Evolutionary conservation across 495 filamentous ascomycete species (phyloP).

Genomic region (Aspergillus avenaceus): DNA sequence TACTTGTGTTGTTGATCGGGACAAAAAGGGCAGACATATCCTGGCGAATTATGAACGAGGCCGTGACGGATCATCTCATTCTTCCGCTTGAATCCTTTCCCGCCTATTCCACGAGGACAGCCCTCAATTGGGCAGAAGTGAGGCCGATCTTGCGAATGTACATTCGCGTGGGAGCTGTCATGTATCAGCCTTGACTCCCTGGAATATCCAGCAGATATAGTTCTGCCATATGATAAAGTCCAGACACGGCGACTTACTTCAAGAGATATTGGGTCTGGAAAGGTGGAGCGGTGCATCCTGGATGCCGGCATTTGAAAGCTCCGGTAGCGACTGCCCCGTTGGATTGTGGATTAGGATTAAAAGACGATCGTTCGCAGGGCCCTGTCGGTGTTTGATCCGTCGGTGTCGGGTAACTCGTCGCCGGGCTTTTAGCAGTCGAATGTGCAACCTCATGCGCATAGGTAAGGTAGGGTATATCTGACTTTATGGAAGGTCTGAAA

Average conservation of each 20-base stretch:
- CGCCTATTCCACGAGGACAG: conserved; percentile 75
- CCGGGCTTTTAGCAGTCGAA: conserved; percentile 31
- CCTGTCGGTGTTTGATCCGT: conserved; percentile 29
- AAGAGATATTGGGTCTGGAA: conserved; percentile 90
- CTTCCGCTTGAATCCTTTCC: conserved; percentile 96
- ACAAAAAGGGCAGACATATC: conserved; percentile 97
- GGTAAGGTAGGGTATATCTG: conserved; percentile 19
- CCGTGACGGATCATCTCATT: conserved; percentile 99
- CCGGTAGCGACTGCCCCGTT: conserved; percentile 24
- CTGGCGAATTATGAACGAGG: conserved; percentile 89
- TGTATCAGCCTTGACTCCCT: conserved; percentile 24
- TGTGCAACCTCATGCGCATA: conserved; percentile 27
- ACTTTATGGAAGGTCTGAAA: conserved; percentile 24
- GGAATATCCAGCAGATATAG: not conserved
- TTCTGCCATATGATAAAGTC: conserved; percentile 1
- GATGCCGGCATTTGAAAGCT: conserved; percentile 60
- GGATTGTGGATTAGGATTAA: conserved; percentile 16
- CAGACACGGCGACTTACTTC: conserved; percentile 55
- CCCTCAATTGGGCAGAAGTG: conserved; percentile 85
- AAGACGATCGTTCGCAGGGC: conserved; percentile 21
- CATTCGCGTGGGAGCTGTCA: conserved; percentile 89
- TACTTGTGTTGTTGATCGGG: conserved; percentile 95
- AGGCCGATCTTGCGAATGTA: conserved; percentile 84
- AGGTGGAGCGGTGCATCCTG: conserved; percentile 74
- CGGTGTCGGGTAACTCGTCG: conserved; percentile 39